Conservation (phyloP, 768 basidiomycete species). For the Phlebiopsis flavidoalba region DNA sequence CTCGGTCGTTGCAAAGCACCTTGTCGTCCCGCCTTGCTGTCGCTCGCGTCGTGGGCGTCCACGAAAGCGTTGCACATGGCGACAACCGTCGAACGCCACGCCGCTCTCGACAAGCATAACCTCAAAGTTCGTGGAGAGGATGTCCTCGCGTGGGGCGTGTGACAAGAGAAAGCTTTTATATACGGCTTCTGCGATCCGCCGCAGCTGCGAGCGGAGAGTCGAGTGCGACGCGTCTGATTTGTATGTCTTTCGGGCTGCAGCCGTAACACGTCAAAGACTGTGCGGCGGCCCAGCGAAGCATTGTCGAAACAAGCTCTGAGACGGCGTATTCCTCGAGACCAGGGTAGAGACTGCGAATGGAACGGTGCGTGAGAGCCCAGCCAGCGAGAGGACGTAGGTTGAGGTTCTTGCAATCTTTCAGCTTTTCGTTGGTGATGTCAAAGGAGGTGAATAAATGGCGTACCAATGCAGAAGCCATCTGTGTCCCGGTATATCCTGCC, state of each 20-base stretch:
- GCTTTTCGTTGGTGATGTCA: not conserved
- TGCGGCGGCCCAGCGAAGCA: slow-evolving; percentile 67
- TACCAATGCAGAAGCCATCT: slow-evolving; percentile 22
- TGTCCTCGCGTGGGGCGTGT: slow-evolving; percentile 63
- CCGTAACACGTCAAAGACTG: slow-evolving; percentile 57
- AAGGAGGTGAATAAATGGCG: slow-evolving; percentile 1
- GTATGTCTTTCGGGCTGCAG: slow-evolving; percentile 34
- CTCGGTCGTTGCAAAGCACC: slow-evolving; percentile 67
- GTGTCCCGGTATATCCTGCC: slow-evolving; percentile 17
- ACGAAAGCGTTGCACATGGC: slow-evolving; percentile 63
- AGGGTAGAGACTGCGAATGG: slow-evolving; percentile 65
- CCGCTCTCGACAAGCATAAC: slow-evolving; percentile 57
- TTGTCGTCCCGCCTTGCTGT: slow-evolving; percentile 11
- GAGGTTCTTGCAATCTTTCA: slow-evolving; percentile 45
- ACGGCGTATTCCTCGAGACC: slow-evolving; percentile 59
- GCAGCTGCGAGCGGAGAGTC: slow-evolving; percentile 51
- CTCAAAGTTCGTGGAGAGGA: slow-evolving; percentile 74
- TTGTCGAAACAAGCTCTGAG: slow-evolving; percentile 70
- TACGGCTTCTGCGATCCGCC: slow-evolving; percentile 59
- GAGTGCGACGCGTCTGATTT: slow-evolving; percentile 10
- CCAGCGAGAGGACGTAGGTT: slow-evolving; percentile 77
- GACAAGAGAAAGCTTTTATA: slow-evolving; percentile 62
- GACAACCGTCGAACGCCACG: slow-evolving; percentile 39
- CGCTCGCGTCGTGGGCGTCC: slow-evolving; percentile 28
- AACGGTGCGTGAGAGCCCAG: slow-evolving; percentile 64